These are phyloP conservation scores for Chalciporus pseudorubinellus DNA, from an alignment of 768 basidiomycete genomes.

Conservation along the genomic window DNA sequence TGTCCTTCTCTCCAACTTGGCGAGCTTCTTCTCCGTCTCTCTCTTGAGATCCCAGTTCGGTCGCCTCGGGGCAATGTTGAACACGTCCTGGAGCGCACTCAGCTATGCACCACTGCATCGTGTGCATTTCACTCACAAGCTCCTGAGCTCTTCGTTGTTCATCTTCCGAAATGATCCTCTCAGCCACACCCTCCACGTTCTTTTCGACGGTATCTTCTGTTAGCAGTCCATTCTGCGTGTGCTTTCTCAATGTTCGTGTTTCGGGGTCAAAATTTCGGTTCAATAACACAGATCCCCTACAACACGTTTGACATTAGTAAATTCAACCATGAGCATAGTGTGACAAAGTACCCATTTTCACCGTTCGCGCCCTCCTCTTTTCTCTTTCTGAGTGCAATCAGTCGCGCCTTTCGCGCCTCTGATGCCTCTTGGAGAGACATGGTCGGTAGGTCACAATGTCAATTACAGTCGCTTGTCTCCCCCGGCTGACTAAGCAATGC, in stretches of 20 bases:
- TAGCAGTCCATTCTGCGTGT: conserved; percentile 50
- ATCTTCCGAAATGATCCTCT: conserved; percentile 83
- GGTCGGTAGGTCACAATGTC: conserved; percentile 2
- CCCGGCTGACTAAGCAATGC: conserved; percentile 34
- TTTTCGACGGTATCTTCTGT: conserved; percentile 87
- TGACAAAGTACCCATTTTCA: conserved; percentile 40
- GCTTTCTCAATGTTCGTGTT: conserved; percentile 75
- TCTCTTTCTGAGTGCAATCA: conserved; percentile 70
- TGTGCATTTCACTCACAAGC: conserved; percentile 54
- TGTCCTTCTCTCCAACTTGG: conserved; percentile 86
- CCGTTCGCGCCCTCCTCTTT: conserved; percentile 57
- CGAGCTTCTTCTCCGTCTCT: conserved; percentile 86
- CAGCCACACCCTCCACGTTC: conserved; percentile 78
- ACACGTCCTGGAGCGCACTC: conserved; percentile 63
- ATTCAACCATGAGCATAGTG: neutral
- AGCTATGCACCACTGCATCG: conserved; percentile 9
- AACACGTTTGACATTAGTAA: conserved; percentile 15
- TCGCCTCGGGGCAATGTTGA: conserved; percentile 96
- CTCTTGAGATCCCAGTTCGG: conserved; percentile 96
- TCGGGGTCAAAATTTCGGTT: conserved; percentile 89
- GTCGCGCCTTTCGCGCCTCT: conserved; percentile 77
- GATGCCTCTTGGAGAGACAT: conserved; percentile 76
- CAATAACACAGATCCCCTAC: conserved; percentile 52
- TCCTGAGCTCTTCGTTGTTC: conserved; percentile 83
- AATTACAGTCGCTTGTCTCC: neutral